Evolutionary conservation across 495 filamentous ascomycete genomes (phyloP).

Genomic region (Xylaria intraflava): DNA sequence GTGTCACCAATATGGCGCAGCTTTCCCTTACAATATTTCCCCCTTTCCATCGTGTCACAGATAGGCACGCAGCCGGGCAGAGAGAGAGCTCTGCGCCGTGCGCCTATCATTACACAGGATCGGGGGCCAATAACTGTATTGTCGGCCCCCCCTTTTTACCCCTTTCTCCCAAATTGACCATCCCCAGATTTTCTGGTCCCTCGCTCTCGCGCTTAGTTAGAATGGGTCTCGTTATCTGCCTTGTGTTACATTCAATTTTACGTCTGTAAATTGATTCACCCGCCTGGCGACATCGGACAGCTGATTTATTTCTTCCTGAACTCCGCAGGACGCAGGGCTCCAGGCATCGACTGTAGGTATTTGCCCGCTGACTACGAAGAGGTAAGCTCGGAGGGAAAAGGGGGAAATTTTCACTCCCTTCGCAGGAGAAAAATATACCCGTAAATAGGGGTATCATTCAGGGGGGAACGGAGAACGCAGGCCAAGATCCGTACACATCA

Average conservation of each 20-base stretch:
- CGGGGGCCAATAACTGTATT: not conserved
- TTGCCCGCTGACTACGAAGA: slow-evolving; percentile 1
- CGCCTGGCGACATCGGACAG: not conserved
- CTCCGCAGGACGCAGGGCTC: not conserved
- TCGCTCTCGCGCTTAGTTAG: not conserved
- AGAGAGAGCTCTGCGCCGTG: not conserved
- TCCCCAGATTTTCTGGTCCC: not conserved
- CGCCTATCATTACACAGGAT: slow-evolving; percentile 1
- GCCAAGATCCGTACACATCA: slow-evolving; percentile 2
- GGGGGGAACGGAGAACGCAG: not conserved
- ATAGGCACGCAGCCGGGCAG: not conserved
- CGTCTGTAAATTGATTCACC: not conserved
- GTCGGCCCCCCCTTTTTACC: not conserved
- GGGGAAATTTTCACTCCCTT: not conserved
- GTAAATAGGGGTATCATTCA: not conserved
- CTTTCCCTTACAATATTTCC: not conserved
- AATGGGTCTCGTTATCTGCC: not conserved
- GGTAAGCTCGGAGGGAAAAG: not conserved
- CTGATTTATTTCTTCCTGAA: slow-evolving; percentile 1
- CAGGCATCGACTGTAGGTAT: not conserved
- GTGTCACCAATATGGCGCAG: slow-evolving; percentile 19
- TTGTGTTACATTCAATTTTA: slow-evolving; percentile 7
- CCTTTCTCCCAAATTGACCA: slow-evolving; percentile 6
- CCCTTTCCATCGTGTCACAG: not conserved
- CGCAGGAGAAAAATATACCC: not conserved